A percentile compares a stretch with the other conserved stretches of the same genome.
Evolutionary conservation across 495 filamentous ascomycete genomes (phyloP).

Genomic region (Penicillium pancosmium): DNA sequence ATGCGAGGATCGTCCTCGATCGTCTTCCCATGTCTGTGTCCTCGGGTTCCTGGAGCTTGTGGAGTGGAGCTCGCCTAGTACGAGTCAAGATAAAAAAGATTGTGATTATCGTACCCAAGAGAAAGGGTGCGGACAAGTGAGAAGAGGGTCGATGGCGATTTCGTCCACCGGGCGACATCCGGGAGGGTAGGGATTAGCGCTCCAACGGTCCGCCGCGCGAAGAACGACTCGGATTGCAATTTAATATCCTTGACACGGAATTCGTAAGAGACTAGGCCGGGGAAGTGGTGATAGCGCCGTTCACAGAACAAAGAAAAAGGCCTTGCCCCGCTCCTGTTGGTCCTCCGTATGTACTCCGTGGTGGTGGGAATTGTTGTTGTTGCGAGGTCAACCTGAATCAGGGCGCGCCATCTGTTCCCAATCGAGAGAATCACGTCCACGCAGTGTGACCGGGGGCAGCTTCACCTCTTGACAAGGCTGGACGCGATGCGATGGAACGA

Average conservation of each 20-base stretch:
- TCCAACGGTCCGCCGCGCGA: neutral
- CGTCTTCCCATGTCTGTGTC: constrained; percentile 22
- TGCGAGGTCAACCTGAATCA: constrained; percentile 7
- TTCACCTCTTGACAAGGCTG: neutral
- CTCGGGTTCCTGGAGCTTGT: constrained; percentile 24
- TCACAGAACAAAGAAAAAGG: constrained; percentile 2
- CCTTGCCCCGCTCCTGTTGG: neutral
- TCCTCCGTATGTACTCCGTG: neutral
- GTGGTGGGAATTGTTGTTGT: neutral
- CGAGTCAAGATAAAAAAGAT: neutral
- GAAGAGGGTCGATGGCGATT: neutral
- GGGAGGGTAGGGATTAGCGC: neutral
- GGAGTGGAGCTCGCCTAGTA: constrained; percentile 9
- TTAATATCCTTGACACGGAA: constrained; percentile 3
- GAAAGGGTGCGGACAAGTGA: neutral
- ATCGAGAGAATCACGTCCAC: neutral
- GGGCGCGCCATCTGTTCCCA: constrained; percentile 22
- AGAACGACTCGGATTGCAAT: neutral
- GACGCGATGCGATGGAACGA: neutral
- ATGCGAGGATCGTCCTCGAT: constrained; percentile 15
- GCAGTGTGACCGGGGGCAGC: neutral
- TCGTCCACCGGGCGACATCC: constrained; percentile 7
- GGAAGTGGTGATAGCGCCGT: neutral
- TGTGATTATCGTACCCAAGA: neutral
- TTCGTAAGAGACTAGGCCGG: neutral